These are phyloP conservation scores for Pachyrhizus erosus DNA, from an alignment of 306 rosid genomes.

Conservation along the genomic window DNA sequence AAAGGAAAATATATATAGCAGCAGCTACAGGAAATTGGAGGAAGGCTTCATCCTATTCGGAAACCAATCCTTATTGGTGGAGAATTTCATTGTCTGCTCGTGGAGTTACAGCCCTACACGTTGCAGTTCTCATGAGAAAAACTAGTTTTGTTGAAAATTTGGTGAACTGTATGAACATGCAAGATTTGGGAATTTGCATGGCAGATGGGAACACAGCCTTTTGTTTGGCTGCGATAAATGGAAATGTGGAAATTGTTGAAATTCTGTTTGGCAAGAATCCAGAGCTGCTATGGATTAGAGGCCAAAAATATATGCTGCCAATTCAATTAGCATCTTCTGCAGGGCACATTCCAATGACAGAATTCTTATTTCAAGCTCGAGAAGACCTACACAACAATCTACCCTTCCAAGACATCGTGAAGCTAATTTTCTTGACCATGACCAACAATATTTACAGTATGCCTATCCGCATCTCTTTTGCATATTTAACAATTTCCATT, in stretches of 20 bases:
- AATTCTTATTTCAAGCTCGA: background rate
- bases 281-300: background rate
- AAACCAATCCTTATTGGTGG: background rate
- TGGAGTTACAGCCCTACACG: slow-evolving; percentile 8
- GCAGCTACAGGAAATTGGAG: background rate
- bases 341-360: background rate
- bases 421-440: slow-evolving; percentile 18
- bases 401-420: background rate
- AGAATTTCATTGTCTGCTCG: background rate
- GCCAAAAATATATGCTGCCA: background rate
- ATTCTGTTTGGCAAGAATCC: background rate
- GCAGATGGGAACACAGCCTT: slow-evolving; percentile 20
- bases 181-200: background rate
- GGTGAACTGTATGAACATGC: background rate
- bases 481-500: background rate
- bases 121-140: slow-evolving; percentile 27
- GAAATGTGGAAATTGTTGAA: slow-evolving; percentile 9
- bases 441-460: slow-evolving; percentile 18
- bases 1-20: background rate
- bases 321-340: slow-evolving; percentile 37
- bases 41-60: background rate
- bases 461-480: background rate
- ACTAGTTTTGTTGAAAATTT: background rate
- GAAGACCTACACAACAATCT: background rate
- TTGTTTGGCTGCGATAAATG: slow-evolving; percentile 28